phyloP scores from a whole-genome alignment of 495 filamentous ascomycete genomes.

The Podospora comata region DNA sequence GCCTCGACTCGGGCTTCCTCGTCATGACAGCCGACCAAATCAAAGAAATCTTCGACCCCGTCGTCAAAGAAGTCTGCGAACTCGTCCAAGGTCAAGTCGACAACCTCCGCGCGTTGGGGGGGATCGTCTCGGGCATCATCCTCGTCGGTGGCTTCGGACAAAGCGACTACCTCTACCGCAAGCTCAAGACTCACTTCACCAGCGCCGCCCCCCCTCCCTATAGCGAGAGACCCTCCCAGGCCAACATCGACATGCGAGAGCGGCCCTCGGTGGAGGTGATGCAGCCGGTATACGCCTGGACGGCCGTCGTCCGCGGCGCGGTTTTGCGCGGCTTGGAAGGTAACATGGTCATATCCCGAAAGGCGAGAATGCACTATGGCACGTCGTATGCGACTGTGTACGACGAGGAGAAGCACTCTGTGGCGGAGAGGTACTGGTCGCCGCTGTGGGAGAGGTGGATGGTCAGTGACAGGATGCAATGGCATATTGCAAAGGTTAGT shows the following conservation, averaged over 20 bases:
- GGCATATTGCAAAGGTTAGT: conserved; percentile 70
- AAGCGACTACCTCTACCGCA: conserved; percentile 64
- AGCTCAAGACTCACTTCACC: conserved; percentile 63
- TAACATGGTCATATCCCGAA: conserved; percentile 64
- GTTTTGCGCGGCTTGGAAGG: conserved; percentile 67
- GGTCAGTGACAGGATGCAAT: conserved; percentile 76
- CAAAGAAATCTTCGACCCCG: conserved; percentile 63
- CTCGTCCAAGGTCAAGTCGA: conserved; percentile 61
- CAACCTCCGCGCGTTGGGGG: conserved; percentile 56
- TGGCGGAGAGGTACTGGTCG: conserved; percentile 68
- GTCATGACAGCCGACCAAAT: conserved; percentile 59
- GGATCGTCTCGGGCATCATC: conserved; percentile 63
- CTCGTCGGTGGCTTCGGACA: conserved; percentile 70
- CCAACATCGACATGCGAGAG: conserved; percentile 38
- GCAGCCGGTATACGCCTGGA: conserved; percentile 75
- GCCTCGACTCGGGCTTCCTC: conserved; percentile 62
- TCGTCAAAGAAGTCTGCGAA: conserved; percentile 59
- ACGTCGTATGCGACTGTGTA: conserved; percentile 74
- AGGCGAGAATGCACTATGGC: conserved; percentile 71
- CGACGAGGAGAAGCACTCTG: conserved; percentile 64
- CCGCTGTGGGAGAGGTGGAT: conserved; percentile 78
- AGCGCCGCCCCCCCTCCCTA: conserved; percentile 63
- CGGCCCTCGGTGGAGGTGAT: conserved; percentile 61
- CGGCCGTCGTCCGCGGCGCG: conserved; percentile 67
- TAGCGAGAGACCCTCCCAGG: conserved; percentile 59